Evolutionary conservation across 345 rosid genomes (phyloP).

Genomic region (Eucalyptus virginea): DNA sequence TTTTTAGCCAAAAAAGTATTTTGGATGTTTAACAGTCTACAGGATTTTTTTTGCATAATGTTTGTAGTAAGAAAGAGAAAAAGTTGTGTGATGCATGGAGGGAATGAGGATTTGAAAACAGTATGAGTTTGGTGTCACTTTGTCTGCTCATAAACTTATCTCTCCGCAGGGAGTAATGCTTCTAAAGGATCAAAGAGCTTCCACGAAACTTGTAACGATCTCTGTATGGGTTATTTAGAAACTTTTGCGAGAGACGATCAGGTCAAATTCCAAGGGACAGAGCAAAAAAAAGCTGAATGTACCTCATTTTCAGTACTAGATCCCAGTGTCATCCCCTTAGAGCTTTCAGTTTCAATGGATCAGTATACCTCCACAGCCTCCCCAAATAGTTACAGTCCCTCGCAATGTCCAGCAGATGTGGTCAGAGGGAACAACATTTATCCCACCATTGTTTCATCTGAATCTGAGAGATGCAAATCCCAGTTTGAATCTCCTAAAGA

Average conservation of each 20-base stretch:
- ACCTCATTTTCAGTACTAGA: background rate
- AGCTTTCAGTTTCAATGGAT: background rate
- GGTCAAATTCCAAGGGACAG: background rate
- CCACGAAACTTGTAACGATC: background rate
- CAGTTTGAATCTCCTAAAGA: background rate
- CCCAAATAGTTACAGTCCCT: background rate
- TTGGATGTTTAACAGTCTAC: background rate
- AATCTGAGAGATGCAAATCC: background rate
- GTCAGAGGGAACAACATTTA: background rate
- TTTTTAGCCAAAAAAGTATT: background rate
- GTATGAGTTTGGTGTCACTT: background rate
- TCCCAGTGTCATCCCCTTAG: background rate
- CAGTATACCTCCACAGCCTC: background rate
- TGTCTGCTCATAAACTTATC: background rate
- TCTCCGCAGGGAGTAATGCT: constrained; percentile 1
- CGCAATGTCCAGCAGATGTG: background rate
- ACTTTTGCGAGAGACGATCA: background rate
- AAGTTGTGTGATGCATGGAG: background rate
- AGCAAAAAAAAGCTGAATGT: background rate
- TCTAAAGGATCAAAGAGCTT: constrained; percentile 2
- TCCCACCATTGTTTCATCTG: background rate
- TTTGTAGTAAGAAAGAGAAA: background rate
- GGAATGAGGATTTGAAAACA: background rate
- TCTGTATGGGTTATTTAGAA: background rate
- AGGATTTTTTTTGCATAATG: background rate